Evolutionary conservation across 2,329 filamentous ascomycete genomes (phyloP).

Genomic region (Colletotrichum orbiculare): DNA sequence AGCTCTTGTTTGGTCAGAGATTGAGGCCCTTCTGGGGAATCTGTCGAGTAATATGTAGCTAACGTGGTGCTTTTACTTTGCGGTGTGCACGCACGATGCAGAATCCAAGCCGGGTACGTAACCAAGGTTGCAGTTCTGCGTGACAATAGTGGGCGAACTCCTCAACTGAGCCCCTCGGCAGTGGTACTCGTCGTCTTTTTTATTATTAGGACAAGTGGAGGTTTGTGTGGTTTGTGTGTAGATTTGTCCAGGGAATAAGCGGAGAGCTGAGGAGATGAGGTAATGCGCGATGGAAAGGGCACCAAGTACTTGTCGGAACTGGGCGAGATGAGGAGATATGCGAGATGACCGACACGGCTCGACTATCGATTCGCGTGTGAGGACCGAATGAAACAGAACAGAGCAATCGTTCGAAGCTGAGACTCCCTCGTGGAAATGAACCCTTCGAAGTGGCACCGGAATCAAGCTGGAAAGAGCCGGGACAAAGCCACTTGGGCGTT

Average conservation of each 20-base stretch:
- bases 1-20: slow-evolving; percentile 33
- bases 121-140: too few species aligned
- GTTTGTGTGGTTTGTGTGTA: slow-evolving; percentile 2
- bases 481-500: slow-evolving; percentile 30
- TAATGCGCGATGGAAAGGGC: slow-evolving; percentile 20
- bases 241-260: slow-evolving; percentile 7
- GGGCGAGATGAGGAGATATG: not conserved
- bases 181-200: slow-evolving; percentile 11
- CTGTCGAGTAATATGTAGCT: slow-evolving; percentile 32
- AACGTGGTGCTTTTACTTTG: slow-evolving; percentile 28
- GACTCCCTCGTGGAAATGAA: slow-evolving; percentile 28
- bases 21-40: slow-evolving; percentile 27
- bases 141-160: not conserved
- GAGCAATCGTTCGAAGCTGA: slow-evolving; percentile 11
- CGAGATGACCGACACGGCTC: slow-evolving; percentile 2
- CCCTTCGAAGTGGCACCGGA: slow-evolving; percentile 22
- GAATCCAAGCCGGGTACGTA: slow-evolving; percentile 13
- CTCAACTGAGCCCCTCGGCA: slow-evolving; percentile 19
- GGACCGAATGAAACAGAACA: too few species aligned
- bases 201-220: slow-evolving; percentile 16
- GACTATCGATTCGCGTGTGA: too few species aligned
- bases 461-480: not conserved
- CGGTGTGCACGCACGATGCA: slow-evolving; percentile 36
- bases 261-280: slow-evolving; percentile 23
- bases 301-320: slow-evolving; percentile 15